Evolutionary conservation across 768 basidiomycete genomes (phyloP).

Genomic region (Gloeostereum incarnatum): DNA sequence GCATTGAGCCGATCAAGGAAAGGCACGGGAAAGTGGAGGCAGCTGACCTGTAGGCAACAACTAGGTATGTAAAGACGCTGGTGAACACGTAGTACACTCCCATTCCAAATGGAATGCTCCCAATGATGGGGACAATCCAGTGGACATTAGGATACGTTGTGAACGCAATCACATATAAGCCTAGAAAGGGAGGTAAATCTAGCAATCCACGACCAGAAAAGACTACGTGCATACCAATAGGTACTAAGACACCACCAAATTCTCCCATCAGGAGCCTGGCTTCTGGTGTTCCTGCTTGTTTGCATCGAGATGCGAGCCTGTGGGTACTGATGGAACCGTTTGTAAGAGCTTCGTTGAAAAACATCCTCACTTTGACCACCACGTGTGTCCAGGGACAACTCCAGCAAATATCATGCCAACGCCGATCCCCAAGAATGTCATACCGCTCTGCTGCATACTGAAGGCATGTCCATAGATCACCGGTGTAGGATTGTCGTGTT

Average conservation of each 20-base stretch:
- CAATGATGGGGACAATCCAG: constrained; percentile 61
- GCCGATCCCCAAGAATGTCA: constrained; percentile 55
- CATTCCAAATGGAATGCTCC: constrained; percentile 54
- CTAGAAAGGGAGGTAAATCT: constrained; percentile 37
- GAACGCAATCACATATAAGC: constrained; percentile 59
- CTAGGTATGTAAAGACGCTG: constrained; percentile 61
- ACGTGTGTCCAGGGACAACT: no score
- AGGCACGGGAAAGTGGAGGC: no score
- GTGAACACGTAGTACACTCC: constrained; percentile 65
- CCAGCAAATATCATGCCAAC: constrained; percentile 45
- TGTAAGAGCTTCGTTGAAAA: constrained; percentile 38
- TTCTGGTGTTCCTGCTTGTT: constrained; percentile 49
- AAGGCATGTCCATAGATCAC: constrained; percentile 42
- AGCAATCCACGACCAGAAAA: constrained; percentile 49
- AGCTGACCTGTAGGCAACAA: constrained; percentile 63
- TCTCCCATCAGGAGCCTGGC: constrained; percentile 56
- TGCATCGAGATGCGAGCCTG: background rate
- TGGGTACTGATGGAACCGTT: constrained; percentile 22
- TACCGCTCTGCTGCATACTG: constrained; percentile 39
- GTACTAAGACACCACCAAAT: constrained; percentile 57
- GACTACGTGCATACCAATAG: constrained; percentile 35
- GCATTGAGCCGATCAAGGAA: no score
- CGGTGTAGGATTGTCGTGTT: no score
- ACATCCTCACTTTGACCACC: no score
- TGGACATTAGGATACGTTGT: constrained; percentile 36